Evolutionary conservation across 495 filamentous ascomycete species (phyloP).

Genomic region (Neurospora africana): DNA sequence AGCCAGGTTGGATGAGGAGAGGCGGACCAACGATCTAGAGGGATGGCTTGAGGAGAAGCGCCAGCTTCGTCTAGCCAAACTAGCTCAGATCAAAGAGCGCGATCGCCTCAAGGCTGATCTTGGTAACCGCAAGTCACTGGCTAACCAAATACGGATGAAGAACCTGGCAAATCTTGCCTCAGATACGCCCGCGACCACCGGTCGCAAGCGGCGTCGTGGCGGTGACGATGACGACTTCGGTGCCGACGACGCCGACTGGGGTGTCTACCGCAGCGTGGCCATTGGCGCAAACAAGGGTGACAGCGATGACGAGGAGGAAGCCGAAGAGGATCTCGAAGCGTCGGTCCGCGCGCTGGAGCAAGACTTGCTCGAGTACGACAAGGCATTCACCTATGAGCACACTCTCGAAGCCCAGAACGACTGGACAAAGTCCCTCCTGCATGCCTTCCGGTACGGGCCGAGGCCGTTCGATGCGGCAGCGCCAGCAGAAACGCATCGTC

Average conservation of each 20-base stretch:
- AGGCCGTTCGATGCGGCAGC: constrained; percentile 73
- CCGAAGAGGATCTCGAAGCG: constrained; percentile 74
- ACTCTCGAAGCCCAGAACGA: constrained; percentile 86
- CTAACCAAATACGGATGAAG: constrained; percentile 95
- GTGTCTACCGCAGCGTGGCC: constrained; percentile 84
- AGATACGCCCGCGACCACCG: constrained; percentile 56
- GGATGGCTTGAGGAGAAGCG: constrained; percentile 78
- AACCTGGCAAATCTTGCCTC: constrained; percentile 92
- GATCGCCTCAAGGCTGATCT: constrained; percentile 85
- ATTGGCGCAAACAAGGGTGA: constrained; percentile 53
- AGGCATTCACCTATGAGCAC: constrained; percentile 77
- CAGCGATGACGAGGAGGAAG: constrained; percentile 65
- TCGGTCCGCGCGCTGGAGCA: constrained; percentile 66
- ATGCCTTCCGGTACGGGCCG: constrained; percentile 80
- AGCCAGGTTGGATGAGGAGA: constrained; percentile 70
- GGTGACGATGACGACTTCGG: constrained; percentile 85
- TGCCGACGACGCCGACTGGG: constrained; percentile 96
- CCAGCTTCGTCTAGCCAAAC: constrained; percentile 56
- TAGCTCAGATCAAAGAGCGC: constrained; percentile 84
- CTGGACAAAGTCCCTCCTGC: constrained; percentile 83
- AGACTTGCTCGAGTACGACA: constrained; percentile 76
- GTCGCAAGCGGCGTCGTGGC: constrained; percentile 70
- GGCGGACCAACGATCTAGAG: constrained; percentile 71
- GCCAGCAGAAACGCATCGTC: constrained; percentile 71
- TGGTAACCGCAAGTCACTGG: constrained; percentile 90